These are phyloP conservation scores for Astrocystis sublimbata DNA, from an alignment of 495 filamentous ascomycete species.

Conservation along the genomic window DNA sequence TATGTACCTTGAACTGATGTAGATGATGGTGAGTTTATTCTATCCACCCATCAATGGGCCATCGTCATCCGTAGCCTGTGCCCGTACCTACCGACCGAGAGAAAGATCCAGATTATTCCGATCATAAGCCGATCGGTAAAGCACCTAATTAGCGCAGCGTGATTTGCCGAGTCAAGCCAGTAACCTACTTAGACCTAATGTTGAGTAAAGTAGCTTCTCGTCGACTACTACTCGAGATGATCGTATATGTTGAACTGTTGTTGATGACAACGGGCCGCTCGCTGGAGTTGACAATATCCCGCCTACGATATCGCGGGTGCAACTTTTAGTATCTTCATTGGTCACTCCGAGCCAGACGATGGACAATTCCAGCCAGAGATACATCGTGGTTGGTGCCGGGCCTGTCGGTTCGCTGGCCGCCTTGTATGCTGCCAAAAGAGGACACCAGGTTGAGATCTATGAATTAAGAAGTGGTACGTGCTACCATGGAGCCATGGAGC, in stretches of 20 bases:
- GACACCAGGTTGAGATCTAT: constrained; percentile 90
- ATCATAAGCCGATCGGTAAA: constrained; percentile 4
- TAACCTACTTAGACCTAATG: too few species aligned
- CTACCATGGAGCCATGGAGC: not conserved
- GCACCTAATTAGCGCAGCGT: not conserved
- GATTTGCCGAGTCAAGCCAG: too few species aligned
- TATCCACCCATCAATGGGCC: too few species aligned
- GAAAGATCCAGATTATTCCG: not conserved
- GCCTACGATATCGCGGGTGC: too few species aligned
- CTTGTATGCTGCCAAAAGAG: constrained; percentile 84
- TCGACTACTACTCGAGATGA: too few species aligned
- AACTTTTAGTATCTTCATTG: too few species aligned
- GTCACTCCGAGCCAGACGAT: not conserved
- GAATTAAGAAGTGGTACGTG: constrained; percentile 85
- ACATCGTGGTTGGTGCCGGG: constrained; percentile 84
- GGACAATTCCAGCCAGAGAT: constrained; percentile 56
- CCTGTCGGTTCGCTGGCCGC: constrained; percentile 91
- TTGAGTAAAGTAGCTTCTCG: too few species aligned
- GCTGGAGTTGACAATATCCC: too few species aligned
- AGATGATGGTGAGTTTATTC: not conserved
- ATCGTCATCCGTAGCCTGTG: too few species aligned
- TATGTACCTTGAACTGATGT: not conserved
- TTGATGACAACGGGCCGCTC: too few species aligned
- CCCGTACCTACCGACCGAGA: not conserved
- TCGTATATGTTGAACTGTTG: too few species aligned